Base-by-base conservation (phyloP, 2,329 filamentous ascomycete genomes). In the Macrophomina pseudophaseolina region DNA sequence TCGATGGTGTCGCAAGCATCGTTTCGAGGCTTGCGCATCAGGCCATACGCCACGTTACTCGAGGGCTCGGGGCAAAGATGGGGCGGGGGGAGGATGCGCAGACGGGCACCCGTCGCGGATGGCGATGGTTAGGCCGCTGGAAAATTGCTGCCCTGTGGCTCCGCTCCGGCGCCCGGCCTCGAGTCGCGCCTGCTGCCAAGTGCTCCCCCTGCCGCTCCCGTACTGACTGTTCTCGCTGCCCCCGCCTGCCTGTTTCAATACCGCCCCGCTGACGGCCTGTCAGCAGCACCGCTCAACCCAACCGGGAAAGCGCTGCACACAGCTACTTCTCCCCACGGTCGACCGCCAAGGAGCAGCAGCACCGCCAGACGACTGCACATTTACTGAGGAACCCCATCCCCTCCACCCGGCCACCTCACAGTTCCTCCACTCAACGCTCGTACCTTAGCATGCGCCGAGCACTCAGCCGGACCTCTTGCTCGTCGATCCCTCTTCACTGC, bases 1-100 rank as follows among this genome's bases (percentile, higher is more conserved):
- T 35, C 35, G 64, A 66, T 60, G 64, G 64, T 54, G 56, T 63
- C 65, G 56, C 56, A 63, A 63, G 54, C 65, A 66, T 66, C 65
- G 65, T 62, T 53, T 66, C 65, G 65, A 63, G 65, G 65, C 65
- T 53, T 60, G 58, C 58, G 38, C 42, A 62, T 62, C 58, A 62
- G 58, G 44, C 58, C 44, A 62, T 62, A 62, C 44, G 58, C 58
- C 58, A 49, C 44, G 42, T 62, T 59, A 44, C 54, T 59, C 33
- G 52, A 54, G 52, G 33, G 33, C 52, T 54, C 54, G 54, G 54
- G 54, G 23, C 54, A 62, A 48, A 62, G 56, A 62, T 49, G 58
- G 58, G 58, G 58, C 58, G 58, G 58, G 58, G 58, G 58, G 58
- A 62, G 58, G 58, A 62, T 62, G 44, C 44, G 58, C 58, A 62